phyloP scores from a whole-genome alignment of 2,329 filamentous ascomycete genomes.

The Grosmannia clavigera region DNA sequence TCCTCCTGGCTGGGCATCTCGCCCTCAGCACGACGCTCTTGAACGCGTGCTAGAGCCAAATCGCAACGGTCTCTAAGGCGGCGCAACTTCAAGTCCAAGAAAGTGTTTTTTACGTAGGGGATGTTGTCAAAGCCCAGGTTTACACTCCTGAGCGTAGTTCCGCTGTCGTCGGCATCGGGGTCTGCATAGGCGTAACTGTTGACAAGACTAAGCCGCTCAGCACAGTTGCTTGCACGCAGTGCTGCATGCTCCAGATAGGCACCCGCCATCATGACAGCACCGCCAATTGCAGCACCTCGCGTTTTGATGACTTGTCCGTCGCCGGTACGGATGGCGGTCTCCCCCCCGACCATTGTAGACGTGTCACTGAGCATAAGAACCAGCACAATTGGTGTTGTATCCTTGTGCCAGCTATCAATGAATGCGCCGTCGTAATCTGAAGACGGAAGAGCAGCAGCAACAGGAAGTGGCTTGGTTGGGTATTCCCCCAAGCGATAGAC shows the following conservation, averaged over 20 bases:
- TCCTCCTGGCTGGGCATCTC: conserved; percentile 3
- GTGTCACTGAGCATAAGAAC: conserved; percentile 12
- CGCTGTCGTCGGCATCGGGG: conserved; percentile 8
- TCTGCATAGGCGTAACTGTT: conserved; percentile 11
- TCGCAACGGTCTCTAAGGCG: conserved; percentile 8
- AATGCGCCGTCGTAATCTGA: not conserved
- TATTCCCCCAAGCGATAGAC: conserved; percentile 7
- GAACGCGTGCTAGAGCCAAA: conserved; percentile 2
- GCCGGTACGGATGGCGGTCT: conserved; percentile 8
- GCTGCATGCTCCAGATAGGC: conserved; percentile 9
- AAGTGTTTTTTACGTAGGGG: conserved; percentile 5
- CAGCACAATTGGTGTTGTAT: conserved; percentile 7
- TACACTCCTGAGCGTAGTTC: conserved; percentile 8
- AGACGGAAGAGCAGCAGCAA: not conserved
- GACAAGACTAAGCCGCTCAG: conserved; percentile 9
- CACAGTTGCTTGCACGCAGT: conserved; percentile 9
- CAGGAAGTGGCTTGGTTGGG: conserved; percentile 4
- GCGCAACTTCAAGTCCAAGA: conserved; percentile 6
- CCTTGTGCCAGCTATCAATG: conserved; percentile 10
- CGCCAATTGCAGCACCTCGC: conserved; percentile 7
- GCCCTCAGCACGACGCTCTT: not conserved
- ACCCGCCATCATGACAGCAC: conserved; percentile 9
- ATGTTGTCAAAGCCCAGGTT: conserved; percentile 7
- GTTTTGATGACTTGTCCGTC: conserved; percentile 7
- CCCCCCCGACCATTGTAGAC: conserved; percentile 8